phyloP scores from a whole-genome alignment of 1,284 basidiomycete genomes.

The Coniferiporia weirii region DNA sequence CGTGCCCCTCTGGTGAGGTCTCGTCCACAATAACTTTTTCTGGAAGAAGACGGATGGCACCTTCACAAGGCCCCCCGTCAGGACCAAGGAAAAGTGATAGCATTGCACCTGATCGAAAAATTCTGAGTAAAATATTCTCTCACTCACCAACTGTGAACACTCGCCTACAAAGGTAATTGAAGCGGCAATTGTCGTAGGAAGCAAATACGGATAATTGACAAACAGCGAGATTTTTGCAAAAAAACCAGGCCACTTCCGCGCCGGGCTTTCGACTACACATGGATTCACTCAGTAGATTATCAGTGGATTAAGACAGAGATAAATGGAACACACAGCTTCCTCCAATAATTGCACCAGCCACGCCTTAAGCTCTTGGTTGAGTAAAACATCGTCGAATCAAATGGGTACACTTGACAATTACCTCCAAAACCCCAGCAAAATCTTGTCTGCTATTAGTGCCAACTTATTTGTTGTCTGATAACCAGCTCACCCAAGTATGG shows the following conservation, averaged over 20 bases:
- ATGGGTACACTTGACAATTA: background rate
- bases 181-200: constrained; percentile 83
- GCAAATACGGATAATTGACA: constrained; percentile 81
- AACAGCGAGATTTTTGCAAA: constrained; percentile 70
- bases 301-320: background rate
- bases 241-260: constrained; percentile 74
- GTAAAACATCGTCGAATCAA: background rate
- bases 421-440: constrained; percentile 97
- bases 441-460: constrained; percentile 11
- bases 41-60: constrained; percentile 71
- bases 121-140: constrained; percentile 5
- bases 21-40: constrained; percentile 56
- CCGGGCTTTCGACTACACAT: constrained; percentile 73
- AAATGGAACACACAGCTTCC: constrained; percentile 61
- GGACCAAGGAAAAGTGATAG: constrained; percentile 85
- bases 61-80: constrained; percentile 85
- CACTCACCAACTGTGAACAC: constrained; percentile 21
- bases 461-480: background rate
- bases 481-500: constrained; percentile 71
- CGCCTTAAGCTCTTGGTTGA: constrained; percentile 28
- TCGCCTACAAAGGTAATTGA: constrained; percentile 67
- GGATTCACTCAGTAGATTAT: constrained; percentile 12
- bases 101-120: constrained; percentile 55
- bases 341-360: constrained; percentile 82
- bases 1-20: constrained; percentile 56